phyloP scores from a whole-genome alignment of 2,329 filamentous ascomycete genomes.

The Zymoseptoria brevis region DNA sequence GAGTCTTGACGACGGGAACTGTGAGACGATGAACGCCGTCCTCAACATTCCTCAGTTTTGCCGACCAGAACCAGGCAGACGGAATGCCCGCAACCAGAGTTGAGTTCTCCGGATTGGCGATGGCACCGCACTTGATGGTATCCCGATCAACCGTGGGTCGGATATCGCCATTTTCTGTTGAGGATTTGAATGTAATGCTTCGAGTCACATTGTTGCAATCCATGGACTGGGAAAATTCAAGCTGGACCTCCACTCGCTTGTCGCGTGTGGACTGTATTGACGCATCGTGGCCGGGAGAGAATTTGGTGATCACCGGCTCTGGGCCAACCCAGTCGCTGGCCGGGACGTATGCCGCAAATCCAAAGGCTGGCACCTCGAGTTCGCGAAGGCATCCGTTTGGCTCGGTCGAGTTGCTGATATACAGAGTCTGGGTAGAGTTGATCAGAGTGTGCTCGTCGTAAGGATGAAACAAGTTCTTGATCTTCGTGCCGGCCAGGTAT shows the following conservation, averaged over 20 bases:
- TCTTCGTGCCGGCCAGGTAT: slow-evolving; percentile 44
- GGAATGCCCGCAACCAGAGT: slow-evolving; percentile 43
- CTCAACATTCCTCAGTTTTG: slow-evolving; percentile 46
- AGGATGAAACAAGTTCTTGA: slow-evolving; percentile 54
- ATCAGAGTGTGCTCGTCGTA: slow-evolving; percentile 47
- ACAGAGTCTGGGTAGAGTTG: slow-evolving; percentile 16
- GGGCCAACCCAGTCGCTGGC: slow-evolving; percentile 41
- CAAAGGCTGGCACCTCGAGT: slow-evolving; percentile 46
- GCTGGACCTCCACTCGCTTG: slow-evolving; percentile 38
- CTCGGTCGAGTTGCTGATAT: slow-evolving; percentile 37
- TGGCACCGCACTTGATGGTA: slow-evolving; percentile 38
- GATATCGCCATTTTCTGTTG: slow-evolving; percentile 37
- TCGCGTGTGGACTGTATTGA: slow-evolving; percentile 46
- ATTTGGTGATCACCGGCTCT: slow-evolving; percentile 50
- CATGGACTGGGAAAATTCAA: slow-evolving; percentile 54
- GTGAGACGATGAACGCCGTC: slow-evolving; percentile 53
- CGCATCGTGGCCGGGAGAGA: slow-evolving; percentile 51
- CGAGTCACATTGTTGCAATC: slow-evolving; percentile 46
- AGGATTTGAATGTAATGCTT: slow-evolving; percentile 45
- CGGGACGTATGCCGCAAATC: slow-evolving; percentile 51
- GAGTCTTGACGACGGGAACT: slow-evolving; percentile 44
- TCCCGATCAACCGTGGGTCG: slow-evolving; percentile 36
- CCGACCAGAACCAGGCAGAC: slow-evolving; percentile 46
- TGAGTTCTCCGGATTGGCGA: slow-evolving; percentile 22
- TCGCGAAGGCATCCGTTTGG: slow-evolving; percentile 48